A percentile compares a stretch with the other conserved stretches of the same genome.
Evolutionary conservation across 192 early-diverging fungal species (phyloP).

Genomic region (Gryganskiella cystojenkinii): DNA sequence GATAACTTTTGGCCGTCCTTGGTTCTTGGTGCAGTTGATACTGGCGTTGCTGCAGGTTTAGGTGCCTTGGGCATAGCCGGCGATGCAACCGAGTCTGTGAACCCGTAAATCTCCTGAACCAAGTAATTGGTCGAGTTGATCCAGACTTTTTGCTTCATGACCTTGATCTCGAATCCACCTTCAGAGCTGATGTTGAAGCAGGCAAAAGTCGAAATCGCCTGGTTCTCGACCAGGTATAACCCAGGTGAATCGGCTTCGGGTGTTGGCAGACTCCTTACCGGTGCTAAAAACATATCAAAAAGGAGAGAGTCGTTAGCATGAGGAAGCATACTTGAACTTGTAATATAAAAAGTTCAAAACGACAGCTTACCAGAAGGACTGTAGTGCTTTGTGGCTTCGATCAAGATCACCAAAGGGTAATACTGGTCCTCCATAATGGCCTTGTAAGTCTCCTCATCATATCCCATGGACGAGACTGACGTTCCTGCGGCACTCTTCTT

Average conservation of each 20-base stretch:
- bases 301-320: too few relatives aligned
- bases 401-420: conserved; percentile 42
- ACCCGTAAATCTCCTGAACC: conserved; percentile 71
- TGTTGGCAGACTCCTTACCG: conserved; percentile 32
- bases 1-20: neutral
- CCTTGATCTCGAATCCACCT: conserved; percentile 48
- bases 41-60: neutral
- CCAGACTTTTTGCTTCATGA: conserved; percentile 58
- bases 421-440: conserved; percentile 53
- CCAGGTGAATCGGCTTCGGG: conserved; percentile 31
- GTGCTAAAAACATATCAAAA: neutral
- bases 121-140: conserved; percentile 47
- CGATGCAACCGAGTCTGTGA: conserved; percentile 46
- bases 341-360: neutral
- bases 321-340: neutral
- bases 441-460: conserved; percentile 19
- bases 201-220: conserved; percentile 50
- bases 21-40: neutral
- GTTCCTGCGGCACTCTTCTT: neutral
- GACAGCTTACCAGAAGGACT: conserved; percentile 20
- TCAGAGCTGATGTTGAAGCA: conserved; percentile 52
- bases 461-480: neutral
- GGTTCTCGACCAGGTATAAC: conserved; percentile 39
- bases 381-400: conserved; percentile 37
- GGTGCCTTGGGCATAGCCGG: conserved; percentile 11